Percentiles rank a stretch among this genome's conserved stretches.
Conservation (phyloP, 2,329 filamentous ascomycete genomes). For the Tolypocladium tropicale region DNA sequence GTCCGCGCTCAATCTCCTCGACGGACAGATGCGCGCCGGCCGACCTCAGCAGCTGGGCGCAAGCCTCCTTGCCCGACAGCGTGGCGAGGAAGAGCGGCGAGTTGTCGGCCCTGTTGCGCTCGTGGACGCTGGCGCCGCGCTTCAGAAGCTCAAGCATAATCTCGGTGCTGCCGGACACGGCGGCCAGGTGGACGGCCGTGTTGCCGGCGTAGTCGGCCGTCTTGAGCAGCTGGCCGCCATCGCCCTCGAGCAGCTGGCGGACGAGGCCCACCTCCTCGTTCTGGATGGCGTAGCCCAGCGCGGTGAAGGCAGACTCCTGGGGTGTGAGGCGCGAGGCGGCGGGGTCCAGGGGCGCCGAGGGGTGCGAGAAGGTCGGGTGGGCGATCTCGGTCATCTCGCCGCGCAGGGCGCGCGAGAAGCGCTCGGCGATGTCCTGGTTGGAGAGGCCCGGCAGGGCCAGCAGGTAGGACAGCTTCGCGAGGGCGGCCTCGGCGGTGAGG, state of each 20-base stretch:
- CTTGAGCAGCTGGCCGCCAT: slow-evolving; percentile 58
- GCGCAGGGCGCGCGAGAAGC: slow-evolving; percentile 66
- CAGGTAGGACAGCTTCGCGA: slow-evolving; percentile 84
- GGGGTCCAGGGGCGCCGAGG: slow-evolving; percentile 40
- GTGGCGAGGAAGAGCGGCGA: slow-evolving; percentile 55
- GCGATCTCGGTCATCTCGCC: slow-evolving; percentile 77
- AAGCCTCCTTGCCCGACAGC: slow-evolving; percentile 43
- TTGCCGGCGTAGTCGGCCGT: slow-evolving; percentile 75
- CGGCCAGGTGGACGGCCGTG: slow-evolving; percentile 52
- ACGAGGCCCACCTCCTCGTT: slow-evolving; percentile 58
- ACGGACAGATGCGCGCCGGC: slow-evolving; percentile 48
- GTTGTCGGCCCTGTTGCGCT: slow-evolving; percentile 53
- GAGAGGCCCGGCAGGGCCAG: slow-evolving; percentile 58
- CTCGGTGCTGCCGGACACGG: slow-evolving; percentile 40
- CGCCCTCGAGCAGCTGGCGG: slow-evolving; percentile 54
- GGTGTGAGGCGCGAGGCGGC: slow-evolving; percentile 32
- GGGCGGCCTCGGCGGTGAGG: slow-evolving; percentile 79
- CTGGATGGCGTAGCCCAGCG: slow-evolving; percentile 70
- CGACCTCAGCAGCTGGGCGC: slow-evolving; percentile 42
- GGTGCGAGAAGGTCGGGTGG: slow-evolving; percentile 66
- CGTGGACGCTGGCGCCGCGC: slow-evolving; percentile 56
- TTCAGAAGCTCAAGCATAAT: slow-evolving; percentile 49
- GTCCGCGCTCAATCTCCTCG: slow-evolving; percentile 24
- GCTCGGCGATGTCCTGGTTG: slow-evolving; percentile 52
- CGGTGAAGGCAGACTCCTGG: slow-evolving; percentile 58